Percentiles rank a stretch among this genome's conserved stretches.
Conservation (phyloP, 2,329 filamentous ascomycete genomes). For the Ophiostoma montium region DNA sequence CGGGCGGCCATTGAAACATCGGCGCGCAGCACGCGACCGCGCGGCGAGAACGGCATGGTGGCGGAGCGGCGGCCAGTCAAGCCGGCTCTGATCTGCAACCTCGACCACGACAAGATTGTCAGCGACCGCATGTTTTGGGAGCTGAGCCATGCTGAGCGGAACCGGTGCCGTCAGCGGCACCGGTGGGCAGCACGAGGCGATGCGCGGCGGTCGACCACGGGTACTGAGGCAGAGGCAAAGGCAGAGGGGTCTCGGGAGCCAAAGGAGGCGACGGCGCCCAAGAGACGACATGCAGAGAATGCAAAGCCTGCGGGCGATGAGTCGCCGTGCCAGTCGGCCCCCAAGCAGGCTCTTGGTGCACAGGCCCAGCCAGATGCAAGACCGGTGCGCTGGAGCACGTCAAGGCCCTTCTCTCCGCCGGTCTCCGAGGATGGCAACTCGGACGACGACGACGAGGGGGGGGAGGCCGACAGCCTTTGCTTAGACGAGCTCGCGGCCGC, state of each 20-base stretch:
- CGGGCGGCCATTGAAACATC: neutral
- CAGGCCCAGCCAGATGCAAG: neutral
- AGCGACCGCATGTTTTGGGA: constrained; percentile 4
- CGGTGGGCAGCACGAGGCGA: neutral
- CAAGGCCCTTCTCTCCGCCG: neutral
- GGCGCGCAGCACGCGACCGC: neutral
- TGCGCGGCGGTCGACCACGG: neutral
- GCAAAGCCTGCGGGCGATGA: neutral
- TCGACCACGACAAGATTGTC: constrained; percentile 4
- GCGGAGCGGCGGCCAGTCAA: neutral
- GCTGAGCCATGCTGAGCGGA: neutral
- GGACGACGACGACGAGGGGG: neutral
- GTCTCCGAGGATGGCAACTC: neutral
- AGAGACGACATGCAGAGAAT: neutral
- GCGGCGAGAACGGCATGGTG: too few relatives aligned
- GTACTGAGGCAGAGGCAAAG: neutral
- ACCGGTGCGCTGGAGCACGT: neutral
- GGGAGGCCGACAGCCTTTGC: too few relatives aligned
- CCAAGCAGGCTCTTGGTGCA: neutral
- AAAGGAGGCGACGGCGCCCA: neutral
- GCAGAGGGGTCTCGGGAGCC: too few relatives aligned
- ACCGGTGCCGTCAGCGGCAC: neutral
- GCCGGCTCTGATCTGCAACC: neutral
- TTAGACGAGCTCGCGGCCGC: too few relatives aligned
- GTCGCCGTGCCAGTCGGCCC: neutral